Conservation (phyloP, 768 basidiomycete genomes). For the Termitomyces sp. region DNA sequence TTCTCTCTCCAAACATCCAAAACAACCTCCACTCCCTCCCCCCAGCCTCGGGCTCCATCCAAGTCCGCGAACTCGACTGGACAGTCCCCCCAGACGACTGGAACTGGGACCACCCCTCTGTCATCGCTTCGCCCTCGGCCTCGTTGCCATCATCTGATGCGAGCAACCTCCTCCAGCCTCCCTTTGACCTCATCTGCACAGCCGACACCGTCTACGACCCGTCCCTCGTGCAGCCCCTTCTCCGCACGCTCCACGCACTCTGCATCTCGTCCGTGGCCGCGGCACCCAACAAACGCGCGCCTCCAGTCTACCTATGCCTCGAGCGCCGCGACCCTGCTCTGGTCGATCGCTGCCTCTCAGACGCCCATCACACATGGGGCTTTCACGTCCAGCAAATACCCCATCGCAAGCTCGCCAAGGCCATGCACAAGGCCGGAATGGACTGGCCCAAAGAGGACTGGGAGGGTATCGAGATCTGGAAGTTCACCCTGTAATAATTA, state of each 20-base stretch:
- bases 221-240: slow-evolving; percentile 60
- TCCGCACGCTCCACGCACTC: slow-evolving; percentile 58
- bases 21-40: slow-evolving; percentile 32
- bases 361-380: slow-evolving; percentile 49
- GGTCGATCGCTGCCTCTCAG: slow-evolving; percentile 49
- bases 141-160: slow-evolving; percentile 4
- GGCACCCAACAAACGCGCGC: slow-evolving; percentile 25
- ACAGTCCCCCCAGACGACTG: slow-evolving; percentile 46
- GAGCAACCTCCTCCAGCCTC: slow-evolving; percentile 36
- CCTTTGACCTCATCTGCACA: slow-evolving; percentile 73
- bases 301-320: slow-evolving; percentile 58
- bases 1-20: slow-evolving; percentile 58
- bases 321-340: slow-evolving; percentile 74
- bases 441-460: slow-evolving; percentile 67
- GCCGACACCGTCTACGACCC: slow-evolving; percentile 78
- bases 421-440: slow-evolving; percentile 50
- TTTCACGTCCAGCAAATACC: slow-evolving; percentile 57
- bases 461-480: slow-evolving; percentile 83
- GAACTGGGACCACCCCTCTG: slow-evolving; percentile 42
- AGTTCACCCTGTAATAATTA: slow-evolving; percentile 24
- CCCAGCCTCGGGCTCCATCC: slow-evolving; percentile 37
- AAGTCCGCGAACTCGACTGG: slow-evolving; percentile 72
- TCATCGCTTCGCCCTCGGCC: slow-evolving; percentile 26
- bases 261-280: slow-evolving; percentile 29
- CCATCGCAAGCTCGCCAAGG: slow-evolving; percentile 51